A percentile compares a stretch with the other conserved stretches of the same genome.
These are phyloP conservation scores for Limnanthes douglasii DNA, from an alignment of 345 rosid genomes.

Conservation along the genomic window DNA sequence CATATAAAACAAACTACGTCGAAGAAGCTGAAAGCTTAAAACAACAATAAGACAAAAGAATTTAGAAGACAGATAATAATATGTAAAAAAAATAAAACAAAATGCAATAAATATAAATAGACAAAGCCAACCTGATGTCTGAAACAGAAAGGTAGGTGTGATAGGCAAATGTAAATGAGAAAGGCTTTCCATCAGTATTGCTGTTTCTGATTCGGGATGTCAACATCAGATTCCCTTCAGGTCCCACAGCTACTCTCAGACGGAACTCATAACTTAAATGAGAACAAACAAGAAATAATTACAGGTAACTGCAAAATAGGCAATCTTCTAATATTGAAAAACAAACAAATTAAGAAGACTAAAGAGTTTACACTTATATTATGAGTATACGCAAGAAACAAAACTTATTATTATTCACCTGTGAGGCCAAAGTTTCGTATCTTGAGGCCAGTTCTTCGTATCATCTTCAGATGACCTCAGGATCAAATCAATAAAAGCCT, in stretches of 20 bases:
- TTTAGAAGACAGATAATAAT: background rate
- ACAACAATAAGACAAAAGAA: background rate
- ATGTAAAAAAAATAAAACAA: background rate
- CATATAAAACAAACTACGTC: too few relatives aligned
- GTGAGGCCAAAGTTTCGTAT: too few relatives aligned
- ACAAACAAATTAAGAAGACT: too few relatives aligned
- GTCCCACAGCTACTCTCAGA: constrained; percentile 68
- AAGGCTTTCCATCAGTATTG: constrained; percentile 70
- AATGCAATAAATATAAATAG: constrained; percentile 1
- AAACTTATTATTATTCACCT: too few relatives aligned
- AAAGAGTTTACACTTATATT: too few relatives aligned
- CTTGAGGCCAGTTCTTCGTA: constrained; percentile 72
- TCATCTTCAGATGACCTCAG: constrained; percentile 77
- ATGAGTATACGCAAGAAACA: too few relatives aligned
- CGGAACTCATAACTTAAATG: constrained; percentile 69
- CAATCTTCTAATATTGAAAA: too few relatives aligned
- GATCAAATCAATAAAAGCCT: constrained; percentile 56
- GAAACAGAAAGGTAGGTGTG: constrained; percentile 92
- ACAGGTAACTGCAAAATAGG: too few relatives aligned
- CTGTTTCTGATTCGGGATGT: constrained; percentile 84
- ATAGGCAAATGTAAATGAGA: constrained; percentile 88
- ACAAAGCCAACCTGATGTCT: constrained; percentile 62
- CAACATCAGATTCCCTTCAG: constrained; percentile 69
- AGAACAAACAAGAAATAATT: constrained; percentile 5
- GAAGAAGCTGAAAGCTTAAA: background rate